phyloP scores from a whole-genome alignment of 352 stramenopile genomes.

The Pythium aquatile region DNA sequence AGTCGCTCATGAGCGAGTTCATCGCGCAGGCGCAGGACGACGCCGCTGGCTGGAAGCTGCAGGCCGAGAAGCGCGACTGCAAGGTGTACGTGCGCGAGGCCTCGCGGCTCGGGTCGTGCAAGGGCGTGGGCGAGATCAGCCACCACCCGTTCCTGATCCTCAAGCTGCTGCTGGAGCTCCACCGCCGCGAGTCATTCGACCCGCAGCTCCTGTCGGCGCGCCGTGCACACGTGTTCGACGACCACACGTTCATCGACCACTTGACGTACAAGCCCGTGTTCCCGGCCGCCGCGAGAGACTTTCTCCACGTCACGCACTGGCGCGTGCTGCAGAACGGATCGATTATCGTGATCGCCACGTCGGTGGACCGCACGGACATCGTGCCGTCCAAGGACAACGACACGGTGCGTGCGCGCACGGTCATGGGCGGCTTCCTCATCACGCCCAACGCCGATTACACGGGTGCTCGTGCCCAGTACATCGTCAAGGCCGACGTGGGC shows the following conservation, averaged over 20 bases:
- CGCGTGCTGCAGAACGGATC: conserved; percentile 58
- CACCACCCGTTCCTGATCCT: conserved; percentile 55
- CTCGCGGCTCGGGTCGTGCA: conserved; percentile 46
- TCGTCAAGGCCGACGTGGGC: conserved; percentile 68
- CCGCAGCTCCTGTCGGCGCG: conserved; percentile 51
- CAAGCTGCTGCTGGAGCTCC: conserved; percentile 54
- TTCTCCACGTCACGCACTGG: conserved; percentile 74
- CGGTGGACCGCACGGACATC: conserved; percentile 34
- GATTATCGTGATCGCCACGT: conserved; percentile 52
- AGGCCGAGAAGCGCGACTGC: conserved; percentile 52
- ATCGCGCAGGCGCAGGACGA: conserved; percentile 47
- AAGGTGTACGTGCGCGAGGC: conserved; percentile 52
- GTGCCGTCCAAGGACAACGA: conserved; percentile 39
- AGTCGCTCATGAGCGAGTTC: conserved; percentile 63
- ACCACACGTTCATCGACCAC: conserved; percentile 75
- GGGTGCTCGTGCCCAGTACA: conserved; percentile 53
- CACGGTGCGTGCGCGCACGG: conserved; percentile 45
- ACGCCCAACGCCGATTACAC: conserved; percentile 58
- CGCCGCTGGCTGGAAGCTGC: conserved; percentile 58
- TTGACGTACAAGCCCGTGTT: conserved; percentile 70
- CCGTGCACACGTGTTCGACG: conserved; percentile 56
- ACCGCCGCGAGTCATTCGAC: conserved; percentile 46
- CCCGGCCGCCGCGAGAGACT: conserved; percentile 48
- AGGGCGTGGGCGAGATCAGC: conserved; percentile 55
- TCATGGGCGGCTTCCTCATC: conserved; percentile 68